phyloP scores from a whole-genome alignment of 148 eudicot species.

The Oxyria digyna region DNA sequence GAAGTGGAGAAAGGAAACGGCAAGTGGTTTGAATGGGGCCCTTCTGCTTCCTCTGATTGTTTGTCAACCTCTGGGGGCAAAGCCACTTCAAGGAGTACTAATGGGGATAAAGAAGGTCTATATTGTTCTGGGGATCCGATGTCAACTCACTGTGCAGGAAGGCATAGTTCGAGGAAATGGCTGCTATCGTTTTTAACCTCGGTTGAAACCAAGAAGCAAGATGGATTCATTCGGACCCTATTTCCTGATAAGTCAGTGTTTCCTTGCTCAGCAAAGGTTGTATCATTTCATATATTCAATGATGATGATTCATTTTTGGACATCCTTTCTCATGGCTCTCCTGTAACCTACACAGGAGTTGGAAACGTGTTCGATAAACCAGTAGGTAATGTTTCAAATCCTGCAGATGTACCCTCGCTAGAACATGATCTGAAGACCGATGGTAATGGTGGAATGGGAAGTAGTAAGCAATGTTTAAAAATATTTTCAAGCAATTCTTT shows the following conservation, averaged over 20 bases:
- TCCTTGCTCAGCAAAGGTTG: slow-evolving; percentile 37
- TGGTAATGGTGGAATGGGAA: slow-evolving; percentile 17
- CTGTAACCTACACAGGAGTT: slow-evolving; percentile 12
- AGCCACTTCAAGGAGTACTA: slow-evolving; percentile 7
- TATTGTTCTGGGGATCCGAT: slow-evolving; percentile 19
- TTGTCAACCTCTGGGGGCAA: slow-evolving; percentile 17
- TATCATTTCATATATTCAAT: slow-evolving; percentile 57
- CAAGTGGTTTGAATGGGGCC: slow-evolving; percentile 90
- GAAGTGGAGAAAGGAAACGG: slow-evolving; percentile 36
- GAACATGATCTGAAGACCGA: slow-evolving; percentile 12
- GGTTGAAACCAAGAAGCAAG: slow-evolving; percentile 33
- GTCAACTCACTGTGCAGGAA: slow-evolving; percentile 11
- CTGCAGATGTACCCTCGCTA: slow-evolving; percentile 13
- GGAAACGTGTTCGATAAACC: slow-evolving; percentile 18
- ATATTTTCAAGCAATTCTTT: slow-evolving; percentile 62
- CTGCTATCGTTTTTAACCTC: slow-evolving; percentile 55
- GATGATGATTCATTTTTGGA: slow-evolving; percentile 29
- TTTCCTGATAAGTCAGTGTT: slow-evolving; percentile 47
- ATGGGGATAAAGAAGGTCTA: slow-evolving; percentile 23
- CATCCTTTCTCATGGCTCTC: slow-evolving; percentile 19
- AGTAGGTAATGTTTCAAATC: slow-evolving; percentile 11
- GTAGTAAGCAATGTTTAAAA: slow-evolving; percentile 38
- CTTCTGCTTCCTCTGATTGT: slow-evolving; percentile 21
- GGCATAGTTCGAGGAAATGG: slow-evolving; percentile 45
- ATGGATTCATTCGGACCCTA: slow-evolving; percentile 35